Percentiles rank a stretch among this genome's conserved stretches.
Evolutionary conservation across 2,329 filamentous ascomycete genomes (phyloP).

Genomic region (Fusarium burgessii): DNA sequence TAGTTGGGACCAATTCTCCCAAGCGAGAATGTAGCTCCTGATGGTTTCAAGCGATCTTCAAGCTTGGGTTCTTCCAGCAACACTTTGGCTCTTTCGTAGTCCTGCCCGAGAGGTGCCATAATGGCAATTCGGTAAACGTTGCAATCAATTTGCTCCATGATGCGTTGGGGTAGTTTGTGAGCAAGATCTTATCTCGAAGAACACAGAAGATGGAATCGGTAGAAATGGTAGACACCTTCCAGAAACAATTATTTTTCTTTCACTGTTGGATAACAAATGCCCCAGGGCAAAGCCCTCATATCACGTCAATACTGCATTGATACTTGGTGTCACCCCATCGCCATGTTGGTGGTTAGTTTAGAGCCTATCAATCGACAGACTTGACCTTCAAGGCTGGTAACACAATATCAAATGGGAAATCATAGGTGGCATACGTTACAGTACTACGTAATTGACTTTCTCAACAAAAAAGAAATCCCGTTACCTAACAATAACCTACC

Average conservation of each 20-base stretch:
- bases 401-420: accelerated
- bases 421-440: accelerated
- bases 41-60: accelerated
- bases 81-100: background rate
- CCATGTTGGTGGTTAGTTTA: background rate
- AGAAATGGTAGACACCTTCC: too few species aligned
- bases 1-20: background rate
- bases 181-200: background rate
- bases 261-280: background rate
- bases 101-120: background rate
- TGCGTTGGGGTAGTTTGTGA: too few species aligned
- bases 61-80: accelerated
- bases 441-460: accelerated
- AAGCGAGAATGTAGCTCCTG: background rate
- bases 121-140: background rate
- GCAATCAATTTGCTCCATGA: background rate
- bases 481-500: too few species aligned
- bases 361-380: background rate
- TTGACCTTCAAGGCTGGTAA: accelerated
- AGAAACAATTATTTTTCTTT: background rate
- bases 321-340: background rate
- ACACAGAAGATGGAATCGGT: accelerated
- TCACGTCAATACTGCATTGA: background rate
- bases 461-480: background rate
- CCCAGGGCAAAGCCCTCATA: background rate